Conservation (phyloP, 371 early-diverging fungal genomes). For the Paraphysoderma sedebokerense region DNA sequence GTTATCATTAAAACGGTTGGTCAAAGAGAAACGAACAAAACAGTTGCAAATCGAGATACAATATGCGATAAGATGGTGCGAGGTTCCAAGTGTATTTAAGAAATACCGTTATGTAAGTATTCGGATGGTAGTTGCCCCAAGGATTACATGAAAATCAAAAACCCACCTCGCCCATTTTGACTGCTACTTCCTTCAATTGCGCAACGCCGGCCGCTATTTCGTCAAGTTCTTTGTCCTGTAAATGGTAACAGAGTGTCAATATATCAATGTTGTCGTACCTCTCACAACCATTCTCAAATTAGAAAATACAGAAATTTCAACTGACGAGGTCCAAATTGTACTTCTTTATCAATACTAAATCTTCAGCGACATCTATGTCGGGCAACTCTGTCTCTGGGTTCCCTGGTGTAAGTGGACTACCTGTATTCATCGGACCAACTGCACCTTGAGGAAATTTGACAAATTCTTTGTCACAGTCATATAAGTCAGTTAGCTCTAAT, state of each 20-base stretch:
- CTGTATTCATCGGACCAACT: no score
- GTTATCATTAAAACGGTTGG: no score
- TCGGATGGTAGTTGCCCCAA: no score
- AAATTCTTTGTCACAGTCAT: no score
- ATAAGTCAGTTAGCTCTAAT: no score
- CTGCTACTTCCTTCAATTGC: conserved; percentile 25
- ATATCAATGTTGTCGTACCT: not conserved
- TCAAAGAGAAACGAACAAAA: not conserved
- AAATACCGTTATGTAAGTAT: no score
- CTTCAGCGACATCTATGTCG: conserved; percentile 36
- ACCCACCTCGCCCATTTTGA: conserved; percentile 27
- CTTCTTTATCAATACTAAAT: conserved; percentile 22
- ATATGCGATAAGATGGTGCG: not conserved
- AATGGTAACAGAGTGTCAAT: not conserved
- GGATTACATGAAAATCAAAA: not conserved
- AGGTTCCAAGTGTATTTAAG: not conserved
- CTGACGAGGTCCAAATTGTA: conserved; percentile 25
- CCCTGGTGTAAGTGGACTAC: no score
- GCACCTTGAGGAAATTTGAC: no score
- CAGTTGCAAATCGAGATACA: not conserved
- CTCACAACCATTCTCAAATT: no score
- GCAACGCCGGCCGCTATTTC: conserved; percentile 23
- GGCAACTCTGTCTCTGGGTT: conserved; percentile 12
- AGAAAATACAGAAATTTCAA: no score
- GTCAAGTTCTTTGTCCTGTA: conserved; percentile 28